A percentile compares a stretch with the other conserved stretches of the same genome.
Conservation (phyloP, 352 stramenopile genomes). For the Phytopythium montanum region DNA sequence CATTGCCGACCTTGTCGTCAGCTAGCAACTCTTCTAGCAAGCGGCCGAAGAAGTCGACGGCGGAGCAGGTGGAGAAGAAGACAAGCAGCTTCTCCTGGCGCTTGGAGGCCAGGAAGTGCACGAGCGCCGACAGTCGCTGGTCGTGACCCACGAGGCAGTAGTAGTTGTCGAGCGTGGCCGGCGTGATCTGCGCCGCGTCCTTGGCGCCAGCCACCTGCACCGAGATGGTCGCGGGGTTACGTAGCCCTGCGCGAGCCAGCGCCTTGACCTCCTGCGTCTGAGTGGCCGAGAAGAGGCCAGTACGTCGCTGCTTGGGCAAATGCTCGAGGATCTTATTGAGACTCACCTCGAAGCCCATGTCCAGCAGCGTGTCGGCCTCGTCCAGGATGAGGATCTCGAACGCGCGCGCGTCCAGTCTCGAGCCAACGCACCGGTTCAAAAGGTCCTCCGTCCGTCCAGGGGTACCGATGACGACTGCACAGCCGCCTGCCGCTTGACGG, state of each 20-base stretch:
- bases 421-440: slow-evolving; percentile 75
- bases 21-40: slow-evolving; percentile 83
- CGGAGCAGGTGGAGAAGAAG: slow-evolving; percentile 98
- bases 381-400: slow-evolving; percentile 98
- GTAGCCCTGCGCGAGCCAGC: slow-evolving; percentile 93
- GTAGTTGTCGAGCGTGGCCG: slow-evolving; percentile 90
- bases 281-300: slow-evolving; percentile 90
- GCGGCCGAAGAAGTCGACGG: slow-evolving; percentile 98
- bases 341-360: slow-evolving; percentile 96
- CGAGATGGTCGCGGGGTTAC: slow-evolving; percentile 97
- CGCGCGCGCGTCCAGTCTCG: slow-evolving; percentile 85
- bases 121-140: slow-evolving; percentile 91
- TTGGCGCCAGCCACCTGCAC: slow-evolving; percentile 86
- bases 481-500: slow-evolving; percentile 49
- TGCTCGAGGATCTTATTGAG: slow-evolving; percentile 94
- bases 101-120: slow-evolving; percentile 92
- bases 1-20: background rate
- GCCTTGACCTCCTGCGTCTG: slow-evolving; percentile 95
- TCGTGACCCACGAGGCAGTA: slow-evolving; percentile 94
- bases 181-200: slow-evolving; percentile 75
- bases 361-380: slow-evolving; percentile 98
- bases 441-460: slow-evolving; percentile 87
- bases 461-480: slow-evolving; percentile 77
- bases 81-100: slow-evolving; percentile 93
- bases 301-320: slow-evolving; percentile 97